Evolutionary conservation across 768 basidiomycete genomes (phyloP).

Genomic region (Pulveroboletus sp.): DNA sequence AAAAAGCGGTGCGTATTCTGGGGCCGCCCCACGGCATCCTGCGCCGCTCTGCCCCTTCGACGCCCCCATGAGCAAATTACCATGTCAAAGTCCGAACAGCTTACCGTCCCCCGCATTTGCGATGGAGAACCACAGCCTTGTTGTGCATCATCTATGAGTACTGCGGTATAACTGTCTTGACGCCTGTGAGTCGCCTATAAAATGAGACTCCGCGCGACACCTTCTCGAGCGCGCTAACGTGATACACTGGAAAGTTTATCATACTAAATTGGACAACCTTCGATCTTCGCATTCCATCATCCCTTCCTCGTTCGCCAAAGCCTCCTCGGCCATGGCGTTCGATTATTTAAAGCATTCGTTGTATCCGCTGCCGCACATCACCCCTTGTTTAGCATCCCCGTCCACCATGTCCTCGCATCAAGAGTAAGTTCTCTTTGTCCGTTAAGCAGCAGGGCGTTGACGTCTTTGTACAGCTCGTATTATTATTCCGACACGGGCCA

Average conservation of each 20-base stretch:
- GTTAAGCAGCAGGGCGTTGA: slow-evolving; percentile 3
- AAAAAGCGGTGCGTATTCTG: slow-evolving; percentile 22
- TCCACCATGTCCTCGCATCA: slow-evolving; percentile 19
- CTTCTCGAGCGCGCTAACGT: slow-evolving; percentile 14
- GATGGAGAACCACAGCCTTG: slow-evolving; percentile 23
- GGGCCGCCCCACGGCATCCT: slow-evolving; percentile 13
- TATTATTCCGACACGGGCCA: background rate
- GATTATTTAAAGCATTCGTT: slow-evolving; percentile 22
- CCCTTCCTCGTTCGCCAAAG: slow-evolving; percentile 16
- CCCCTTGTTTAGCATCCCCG: slow-evolving; percentile 1
- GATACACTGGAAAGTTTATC: slow-evolving; percentile 27
- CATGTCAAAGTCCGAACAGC: background rate
- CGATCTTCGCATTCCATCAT: slow-evolving; percentile 21
- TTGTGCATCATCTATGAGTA: background rate
- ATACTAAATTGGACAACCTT: slow-evolving; percentile 14
- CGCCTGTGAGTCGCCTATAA: background rate
- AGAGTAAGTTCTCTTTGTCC: slow-evolving; percentile 10
- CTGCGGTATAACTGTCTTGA: slow-evolving; percentile 7
- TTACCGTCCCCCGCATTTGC: slow-evolving; percentile 6
- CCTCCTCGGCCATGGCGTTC: slow-evolving; percentile 7
- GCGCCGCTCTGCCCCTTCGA: slow-evolving; percentile 9
- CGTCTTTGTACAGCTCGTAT: slow-evolving; percentile 2
- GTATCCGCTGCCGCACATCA: slow-evolving; percentile 2
- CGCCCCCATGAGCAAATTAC: slow-evolving; percentile 1
- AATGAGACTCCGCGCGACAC: slow-evolving; percentile 10